A percentile compares a stretch with the other conserved stretches of the same genome.
Conservation (phyloP, 1,139 yeast genomes). For the Nadsonia commutata region DNA sequence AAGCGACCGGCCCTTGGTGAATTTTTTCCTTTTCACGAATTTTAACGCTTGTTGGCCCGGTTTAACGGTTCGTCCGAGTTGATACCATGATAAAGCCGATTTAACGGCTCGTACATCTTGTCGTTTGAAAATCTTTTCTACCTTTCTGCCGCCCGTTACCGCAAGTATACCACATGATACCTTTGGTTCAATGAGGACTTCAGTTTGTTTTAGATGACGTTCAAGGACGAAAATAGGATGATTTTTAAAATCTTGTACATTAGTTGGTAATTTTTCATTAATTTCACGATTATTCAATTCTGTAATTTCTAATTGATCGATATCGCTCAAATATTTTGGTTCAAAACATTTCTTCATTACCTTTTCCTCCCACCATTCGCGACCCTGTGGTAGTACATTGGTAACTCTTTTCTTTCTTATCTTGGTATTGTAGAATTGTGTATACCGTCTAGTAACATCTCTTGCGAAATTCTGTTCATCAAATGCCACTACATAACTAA, state of each 20-base stretch:
- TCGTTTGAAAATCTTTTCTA: slow-evolving; percentile 44
- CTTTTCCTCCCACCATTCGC: slow-evolving; percentile 42
- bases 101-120: slow-evolving; percentile 46
- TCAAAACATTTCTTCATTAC: slow-evolving; percentile 25
- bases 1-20: slow-evolving; percentile 8
- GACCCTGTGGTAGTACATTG: slow-evolving; percentile 36
- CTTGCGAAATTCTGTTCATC: slow-evolving; percentile 49
- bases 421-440: slow-evolving; percentile 55
- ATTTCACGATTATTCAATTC: slow-evolving; percentile 55
- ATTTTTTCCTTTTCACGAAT: slow-evolving; percentile 20
- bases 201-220: slow-evolving; percentile 55
- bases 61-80: slow-evolving; percentile 61
- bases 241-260: slow-evolving; percentile 63
- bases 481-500: slow-evolving; percentile 65
- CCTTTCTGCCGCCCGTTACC: slow-evolving; percentile 15
- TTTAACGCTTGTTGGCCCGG: slow-evolving; percentile 57
- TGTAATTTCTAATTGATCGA: slow-evolving; percentile 55
- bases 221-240: slow-evolving; percentile 85
- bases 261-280: slow-evolving; percentile 79
- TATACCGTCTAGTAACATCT: slow-evolving; percentile 80
- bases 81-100: slow-evolving; percentile 78
- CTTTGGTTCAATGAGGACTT: slow-evolving; percentile 47
- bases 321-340: slow-evolving; percentile 25
- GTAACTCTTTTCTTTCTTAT: slow-evolving; percentile 61
- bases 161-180: slow-evolving; percentile 63